Conservation (phyloP, 768 basidiomycete genomes). For the Porpolomopsis calyptriformis region DNA sequence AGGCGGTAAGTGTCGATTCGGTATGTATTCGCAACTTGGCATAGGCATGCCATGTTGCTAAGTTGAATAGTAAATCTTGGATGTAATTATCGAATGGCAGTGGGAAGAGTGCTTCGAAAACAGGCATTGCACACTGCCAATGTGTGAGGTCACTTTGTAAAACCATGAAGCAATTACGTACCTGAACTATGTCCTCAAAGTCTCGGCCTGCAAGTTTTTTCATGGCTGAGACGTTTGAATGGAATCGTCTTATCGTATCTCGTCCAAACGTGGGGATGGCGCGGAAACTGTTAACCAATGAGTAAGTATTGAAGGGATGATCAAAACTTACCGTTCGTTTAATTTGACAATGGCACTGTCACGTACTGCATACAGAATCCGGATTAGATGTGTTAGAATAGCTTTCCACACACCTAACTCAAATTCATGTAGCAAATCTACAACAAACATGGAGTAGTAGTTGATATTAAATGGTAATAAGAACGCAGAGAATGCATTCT, state of each 20-base stretch:
- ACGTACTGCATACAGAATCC: slow-evolving; percentile 7
- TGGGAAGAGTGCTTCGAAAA: slow-evolving; percentile 22
- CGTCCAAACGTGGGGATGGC: slow-evolving; percentile 11
- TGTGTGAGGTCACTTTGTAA: neutral
- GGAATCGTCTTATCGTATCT: slow-evolving; percentile 16
- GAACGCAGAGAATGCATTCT: slow-evolving; percentile 9
- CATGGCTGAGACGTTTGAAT: slow-evolving; percentile 14
- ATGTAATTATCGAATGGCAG: slow-evolving; percentile 12
- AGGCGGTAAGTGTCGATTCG: slow-evolving; percentile 4
- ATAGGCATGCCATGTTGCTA: slow-evolving; percentile 10
- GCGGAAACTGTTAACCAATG: slow-evolving; percentile 1
- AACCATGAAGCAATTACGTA: neutral
- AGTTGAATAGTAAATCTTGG: slow-evolving; percentile 10
- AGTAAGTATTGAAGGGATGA: neutral
- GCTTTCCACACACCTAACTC: slow-evolving; percentile 6
- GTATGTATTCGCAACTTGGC: slow-evolving; percentile 18
- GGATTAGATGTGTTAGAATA: slow-evolving; percentile 6
- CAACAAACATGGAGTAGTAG: slow-evolving; percentile 7
- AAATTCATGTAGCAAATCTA: slow-evolving; percentile 9
- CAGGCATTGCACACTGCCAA: slow-evolving; percentile 6
- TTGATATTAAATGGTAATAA: slow-evolving; percentile 6
- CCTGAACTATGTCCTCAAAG: slow-evolving; percentile 24
- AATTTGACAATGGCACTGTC: slow-evolving; percentile 2
- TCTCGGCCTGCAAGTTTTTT: slow-evolving; percentile 17
- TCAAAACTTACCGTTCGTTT: slow-evolving; percentile 2